Conservation (phyloP, 768 basidiomycete genomes). For the Mycena olivaceomarginata region DNA sequence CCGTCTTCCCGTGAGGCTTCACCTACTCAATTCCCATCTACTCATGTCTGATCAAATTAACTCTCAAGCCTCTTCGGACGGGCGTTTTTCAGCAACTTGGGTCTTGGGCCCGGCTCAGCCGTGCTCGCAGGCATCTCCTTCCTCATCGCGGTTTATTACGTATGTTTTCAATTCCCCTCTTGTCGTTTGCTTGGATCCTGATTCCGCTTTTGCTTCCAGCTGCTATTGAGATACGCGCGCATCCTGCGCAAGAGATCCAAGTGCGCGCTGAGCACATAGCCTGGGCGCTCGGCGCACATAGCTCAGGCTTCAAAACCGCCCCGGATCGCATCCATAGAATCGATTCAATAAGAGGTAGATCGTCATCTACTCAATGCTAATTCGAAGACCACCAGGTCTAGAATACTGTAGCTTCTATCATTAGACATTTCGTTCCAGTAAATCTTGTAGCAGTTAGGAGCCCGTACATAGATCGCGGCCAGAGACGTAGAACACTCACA, state of each 20-base stretch:
- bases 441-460: too few species aligned
- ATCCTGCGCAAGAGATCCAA: conserved; percentile 38
- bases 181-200: neutral
- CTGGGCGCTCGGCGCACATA: too few species aligned
- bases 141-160: conserved; percentile 48
- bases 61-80: conserved; percentile 46
- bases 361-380: too few species aligned
- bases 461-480: too few species aligned
- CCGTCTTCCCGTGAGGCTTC: conserved; percentile 43
- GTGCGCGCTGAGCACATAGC: conserved; percentile 21
- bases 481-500: too few species aligned
- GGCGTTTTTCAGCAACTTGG: conserved; percentile 48
- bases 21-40: neutral
- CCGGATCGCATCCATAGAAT: too few species aligned
- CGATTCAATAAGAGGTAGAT: too few species aligned
- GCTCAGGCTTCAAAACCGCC: too few species aligned
- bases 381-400: too few species aligned
- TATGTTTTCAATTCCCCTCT: neutral
- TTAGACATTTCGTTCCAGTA: too few species aligned
- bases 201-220: neutral
- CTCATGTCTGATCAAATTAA: neutral
- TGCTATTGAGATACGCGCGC: conserved; percentile 38
- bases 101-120: conserved; percentile 49
- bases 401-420: too few species aligned
- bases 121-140: conserved; percentile 51